Evolutionary conservation across 1,284 basidiomycete species (phyloP), one percentile per base, ranked within the genome.

Genomic region (Sanghuangporus weigelae): DNA sequence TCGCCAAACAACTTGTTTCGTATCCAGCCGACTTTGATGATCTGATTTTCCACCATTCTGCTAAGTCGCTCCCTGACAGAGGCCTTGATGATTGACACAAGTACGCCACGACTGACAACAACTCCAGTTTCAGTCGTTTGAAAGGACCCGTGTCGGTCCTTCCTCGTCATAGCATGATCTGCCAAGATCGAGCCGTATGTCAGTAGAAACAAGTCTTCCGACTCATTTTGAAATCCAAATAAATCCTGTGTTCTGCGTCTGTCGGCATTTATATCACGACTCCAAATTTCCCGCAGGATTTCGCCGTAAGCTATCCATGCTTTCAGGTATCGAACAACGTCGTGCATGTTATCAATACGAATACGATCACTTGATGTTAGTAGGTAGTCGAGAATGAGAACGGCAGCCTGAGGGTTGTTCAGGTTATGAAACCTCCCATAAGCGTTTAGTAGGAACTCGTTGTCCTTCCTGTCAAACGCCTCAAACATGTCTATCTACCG

Each of bases 401-500:
- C 12, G 23, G 58, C 35, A n/a, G 59, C 64, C 19, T 54, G 36
- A 7, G 21, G 26, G 14, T 65, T 67, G 19, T 39, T 53, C 21
- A 10, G 40, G 19, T 10, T 39, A 12, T 11, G 38, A 42, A 51
- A 48, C n/a, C 16, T 19, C 31, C 49, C 16, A 19, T 19, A 61
- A 35, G 14, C 10, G 16, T 40, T 14, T 31, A 23, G 21, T 19
- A 57, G 40, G 46, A 10, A 40, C 16, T 19, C 16, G 14, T 19
- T n/a, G n/a, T 65, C 54, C n/a, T 63, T 19, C 19, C 59, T 53
- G 14, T 51, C 51, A 19, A 67, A 63, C 16, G 40, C 40, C 7
- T 8, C 35, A 40, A 67, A 67, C 57, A 63, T 56, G 6, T 16
- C 35, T 49, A 64, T 55, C 66, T 67, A 44, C 3, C 16, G n/a